phyloP scores from a whole-genome alignment of 1,139 yeast species.

The Candida mesenterica region DNA sequence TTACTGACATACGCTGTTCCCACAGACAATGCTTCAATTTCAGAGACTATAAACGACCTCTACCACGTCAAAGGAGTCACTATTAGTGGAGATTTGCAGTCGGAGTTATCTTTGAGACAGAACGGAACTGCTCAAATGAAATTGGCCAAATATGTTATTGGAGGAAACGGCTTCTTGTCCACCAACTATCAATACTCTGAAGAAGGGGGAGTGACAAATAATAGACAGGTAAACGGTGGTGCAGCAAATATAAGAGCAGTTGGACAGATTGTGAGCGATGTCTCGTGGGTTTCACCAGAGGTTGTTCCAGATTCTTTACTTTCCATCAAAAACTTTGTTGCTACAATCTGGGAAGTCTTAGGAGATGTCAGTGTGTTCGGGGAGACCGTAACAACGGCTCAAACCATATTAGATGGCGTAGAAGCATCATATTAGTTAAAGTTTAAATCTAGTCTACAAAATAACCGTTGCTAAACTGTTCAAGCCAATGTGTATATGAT shows the following conservation, averaged over 20 bases:
- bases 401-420: background rate
- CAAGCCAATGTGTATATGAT: too few relatives aligned
- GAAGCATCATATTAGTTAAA: background rate
- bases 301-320: slow-evolving; percentile 2
- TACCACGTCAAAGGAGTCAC: slow-evolving; percentile 4
- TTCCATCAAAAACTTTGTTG: background rate
- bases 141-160: slow-evolving; percentile 1
- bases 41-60: slow-evolving; percentile 3
- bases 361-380: slow-evolving; percentile 1
- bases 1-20: background rate
- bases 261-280: slow-evolving; percentile 2
- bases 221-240: slow-evolving; percentile 2
- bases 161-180: slow-evolving; percentile 1
- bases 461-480: too few relatives aligned
- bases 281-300: slow-evolving; percentile 1
- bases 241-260: background rate
- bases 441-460: background rate
- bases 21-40: slow-evolving; percentile 1
- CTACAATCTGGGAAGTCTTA: background rate
- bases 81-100: slow-evolving; percentile 1
- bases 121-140: slow-evolving; percentile 2
- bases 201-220: background rate
- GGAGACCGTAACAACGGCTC: background rate
- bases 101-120: background rate
- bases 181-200: slow-evolving; percentile 1